phyloP scores from a whole-genome alignment of 257 asterid genomes.

The Salvia rosmarinus region DNA sequence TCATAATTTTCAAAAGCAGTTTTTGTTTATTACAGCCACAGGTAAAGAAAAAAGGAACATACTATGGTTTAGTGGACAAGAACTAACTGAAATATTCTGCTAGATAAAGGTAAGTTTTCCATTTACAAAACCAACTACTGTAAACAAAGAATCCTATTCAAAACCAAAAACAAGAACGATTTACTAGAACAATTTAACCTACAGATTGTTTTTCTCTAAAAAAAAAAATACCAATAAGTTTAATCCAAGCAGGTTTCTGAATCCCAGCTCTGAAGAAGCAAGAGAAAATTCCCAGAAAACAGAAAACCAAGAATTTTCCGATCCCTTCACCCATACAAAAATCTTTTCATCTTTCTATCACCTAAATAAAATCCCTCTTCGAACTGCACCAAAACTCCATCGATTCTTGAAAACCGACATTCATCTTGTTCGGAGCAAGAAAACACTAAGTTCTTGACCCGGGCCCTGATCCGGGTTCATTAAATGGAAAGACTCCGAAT shows the following conservation, averaged over 20 bases:
- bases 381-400: not conserved
- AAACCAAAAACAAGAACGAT: not conserved
- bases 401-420: not conserved
- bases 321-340: not conserved
- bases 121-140: slow-evolving; percentile 10
- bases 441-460: slow-evolving; percentile 90
- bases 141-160: slow-evolving; percentile 21
- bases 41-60: slow-evolving; percentile 7
- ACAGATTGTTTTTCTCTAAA: slow-evolving; percentile 4
- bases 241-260: slow-evolving; percentile 22
- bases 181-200: not conserved
- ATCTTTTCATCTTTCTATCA: not conserved
- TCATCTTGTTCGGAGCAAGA: slow-evolving; percentile 80
- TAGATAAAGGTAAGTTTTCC: slow-evolving; percentile 18
- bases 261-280: slow-evolving; percentile 20
- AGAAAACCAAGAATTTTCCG: slow-evolving; percentile 35
- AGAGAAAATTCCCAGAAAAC: slow-evolving; percentile 29
- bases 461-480: slow-evolving; percentile 84
- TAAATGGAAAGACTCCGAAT: slow-evolving; percentile 89
- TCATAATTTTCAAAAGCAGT: slow-evolving; percentile 18
- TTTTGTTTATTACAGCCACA: not conserved
- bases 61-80: not conserved
- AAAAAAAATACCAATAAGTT: slow-evolving; percentile 27
- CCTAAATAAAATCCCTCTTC: not conserved
- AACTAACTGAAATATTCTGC: slow-evolving; percentile 18